Evolutionary conservation across 495 filamentous ascomycete genomes (phyloP).

Genomic region (Neurospora sp.): DNA sequence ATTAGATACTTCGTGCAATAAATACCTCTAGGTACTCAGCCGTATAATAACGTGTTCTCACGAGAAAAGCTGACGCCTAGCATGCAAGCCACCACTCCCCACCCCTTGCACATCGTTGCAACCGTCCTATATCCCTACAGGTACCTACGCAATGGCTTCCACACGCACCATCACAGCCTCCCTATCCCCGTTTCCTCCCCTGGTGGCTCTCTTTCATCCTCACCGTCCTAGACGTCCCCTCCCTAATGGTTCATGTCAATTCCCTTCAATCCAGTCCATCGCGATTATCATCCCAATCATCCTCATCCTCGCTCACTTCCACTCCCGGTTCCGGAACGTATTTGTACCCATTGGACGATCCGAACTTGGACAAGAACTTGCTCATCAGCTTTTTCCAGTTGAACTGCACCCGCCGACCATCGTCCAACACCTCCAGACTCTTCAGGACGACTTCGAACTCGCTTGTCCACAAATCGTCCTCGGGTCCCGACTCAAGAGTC

Average conservation of each 20-base stretch:
- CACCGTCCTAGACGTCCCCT: background rate
- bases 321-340: background rate
- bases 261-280: background rate
- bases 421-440: background rate
- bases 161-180: background rate
- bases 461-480: background rate
- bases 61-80: background rate
- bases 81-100: background rate
- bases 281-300: background rate
- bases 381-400: background rate
- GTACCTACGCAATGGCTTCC: background rate
- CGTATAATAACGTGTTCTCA: background rate
- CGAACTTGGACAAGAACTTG: background rate
- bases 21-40: too few species aligned
- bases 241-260: background rate
- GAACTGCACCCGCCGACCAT: background rate
- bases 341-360: background rate
- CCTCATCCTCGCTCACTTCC: background rate
- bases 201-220: background rate
- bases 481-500: background rate
- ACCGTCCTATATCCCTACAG: background rate
- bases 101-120: background rate
- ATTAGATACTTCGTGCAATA: too few species aligned
- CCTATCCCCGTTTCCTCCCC: background rate
- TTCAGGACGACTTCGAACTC: background rate